phyloP scores from a whole-genome alignment of 441 rosid genomes.

The Manihot esculenta region DNA sequence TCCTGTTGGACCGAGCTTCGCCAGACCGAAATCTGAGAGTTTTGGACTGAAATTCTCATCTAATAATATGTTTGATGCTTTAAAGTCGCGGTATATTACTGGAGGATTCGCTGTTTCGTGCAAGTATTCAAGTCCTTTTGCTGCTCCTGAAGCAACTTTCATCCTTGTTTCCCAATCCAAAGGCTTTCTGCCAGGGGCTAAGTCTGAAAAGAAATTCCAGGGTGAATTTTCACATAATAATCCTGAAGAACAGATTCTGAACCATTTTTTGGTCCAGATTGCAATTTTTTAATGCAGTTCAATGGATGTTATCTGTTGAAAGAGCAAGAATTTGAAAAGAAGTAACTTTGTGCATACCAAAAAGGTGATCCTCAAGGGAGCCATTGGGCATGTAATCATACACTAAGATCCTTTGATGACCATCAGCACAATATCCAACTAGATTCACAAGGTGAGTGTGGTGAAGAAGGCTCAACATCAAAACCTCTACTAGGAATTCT shows the following conservation, averaged over 20 bases:
- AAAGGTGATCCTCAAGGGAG: slow-evolving; percentile 84
- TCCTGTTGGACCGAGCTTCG: slow-evolving; percentile 91
- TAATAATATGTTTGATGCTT: slow-evolving; percentile 80
- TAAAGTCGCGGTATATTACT: slow-evolving; percentile 91
- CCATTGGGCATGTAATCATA: slow-evolving; percentile 78
- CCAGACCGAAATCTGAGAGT: slow-evolving; percentile 96
- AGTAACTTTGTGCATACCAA: slow-evolving; percentile 40
- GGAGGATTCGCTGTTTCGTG: slow-evolving; percentile 89
- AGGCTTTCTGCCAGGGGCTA: slow-evolving; percentile 41
- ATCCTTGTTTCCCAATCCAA: slow-evolving; percentile 92
- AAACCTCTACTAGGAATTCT: slow-evolving; percentile 89
- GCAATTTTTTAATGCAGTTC: no score
- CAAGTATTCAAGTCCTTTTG: slow-evolving; percentile 88
- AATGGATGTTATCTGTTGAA: background rate
- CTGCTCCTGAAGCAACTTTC: slow-evolving; percentile 83
- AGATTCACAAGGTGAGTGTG: slow-evolving; percentile 78
- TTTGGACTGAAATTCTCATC: slow-evolving; percentile 73
- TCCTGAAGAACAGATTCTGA: no score
- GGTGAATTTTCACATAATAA: no score
- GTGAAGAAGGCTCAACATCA: slow-evolving; percentile 84
- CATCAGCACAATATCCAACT: slow-evolving; percentile 90
- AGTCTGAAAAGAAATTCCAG: slow-evolving; percentile 33
- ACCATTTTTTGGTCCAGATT: no score
- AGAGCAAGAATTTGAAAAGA: background rate
- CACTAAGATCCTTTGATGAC: slow-evolving; percentile 72